Base-by-base conservation (phyloP, 1,284 basidiomycete genomes). In the Phlebopus sp. region DNA sequence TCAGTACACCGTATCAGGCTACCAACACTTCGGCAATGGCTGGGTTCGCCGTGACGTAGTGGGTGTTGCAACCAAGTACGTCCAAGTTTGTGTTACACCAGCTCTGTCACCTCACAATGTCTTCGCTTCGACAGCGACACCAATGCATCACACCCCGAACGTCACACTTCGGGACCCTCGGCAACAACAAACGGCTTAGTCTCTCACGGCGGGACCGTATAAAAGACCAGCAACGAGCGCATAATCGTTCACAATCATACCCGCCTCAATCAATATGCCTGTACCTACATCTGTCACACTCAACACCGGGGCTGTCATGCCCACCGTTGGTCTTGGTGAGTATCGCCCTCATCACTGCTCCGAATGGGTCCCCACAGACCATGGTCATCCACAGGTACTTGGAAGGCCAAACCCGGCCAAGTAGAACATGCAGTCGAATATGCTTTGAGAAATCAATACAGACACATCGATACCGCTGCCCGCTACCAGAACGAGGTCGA, bases 301-400 rank as follows among this genome's bases (percentile, higher is more conserved):
- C 55, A 90, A 88, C 74, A 89, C 81, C 29, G 86, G 87, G 35
- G 79, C 77, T 47, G 69, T 76, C 57, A 89, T 90, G 75, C 86
- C 87, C 59, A 79, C 80, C 17, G 69, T 90, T 44, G 90, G 90
- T 41, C 79, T 92, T 46, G 89, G 89, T 81, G 57, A 36, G 66
- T 29, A 13, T 37, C 42, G 25, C 44, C 37, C 14, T 35, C 18
- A 23, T 23, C 4, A 17, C 15, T 31, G 2, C 32, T 37, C 27
- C 34, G 4, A 17, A 9, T 15, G n/a, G n/a, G 11, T 40, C 6
- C 2, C 5, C 39, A 48, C n/a, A 57, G 25, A 11, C 23, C n/a
- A n/a, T 19, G 23, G 34, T 45, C n/a, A 17, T 37, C 46, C 17
- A 23, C 49, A 83, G 81, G 82, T n/a, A 91, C 90, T 27, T 92